Evolutionary conservation across 176 grass and related monocot species (phyloP).

Genomic region (Puccinellia tenuiflora): DNA sequence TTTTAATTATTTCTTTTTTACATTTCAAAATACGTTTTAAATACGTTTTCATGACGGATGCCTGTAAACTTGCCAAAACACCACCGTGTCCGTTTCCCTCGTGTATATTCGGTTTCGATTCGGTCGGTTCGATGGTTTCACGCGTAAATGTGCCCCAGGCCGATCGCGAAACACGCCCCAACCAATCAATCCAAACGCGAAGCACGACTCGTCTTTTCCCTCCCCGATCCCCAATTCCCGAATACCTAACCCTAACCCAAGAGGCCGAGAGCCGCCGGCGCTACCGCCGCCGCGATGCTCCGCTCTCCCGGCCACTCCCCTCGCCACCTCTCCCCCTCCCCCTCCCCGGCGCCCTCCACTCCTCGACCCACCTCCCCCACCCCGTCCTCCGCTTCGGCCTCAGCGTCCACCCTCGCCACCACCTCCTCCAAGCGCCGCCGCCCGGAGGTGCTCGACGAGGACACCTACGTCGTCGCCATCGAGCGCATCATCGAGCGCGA

Average conservation of each 20-base stretch:
- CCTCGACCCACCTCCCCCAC: constrained; percentile 17
- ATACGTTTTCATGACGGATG: too few species aligned
- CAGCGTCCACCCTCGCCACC: not conserved
- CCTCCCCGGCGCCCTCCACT: constrained; percentile 26
- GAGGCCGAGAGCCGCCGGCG: not conserved
- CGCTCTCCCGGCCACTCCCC: constrained; percentile 86
- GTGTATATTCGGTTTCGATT: not conserved
- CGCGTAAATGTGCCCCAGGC: not conserved
- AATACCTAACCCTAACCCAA: constrained; percentile 44
- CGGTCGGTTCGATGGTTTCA: not conserved
- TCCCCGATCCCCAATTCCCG: not conserved
- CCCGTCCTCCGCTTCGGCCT: constrained; percentile 21
- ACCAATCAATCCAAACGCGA: not conserved
- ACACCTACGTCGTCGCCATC: constrained; percentile 71
- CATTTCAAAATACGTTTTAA: too few species aligned
- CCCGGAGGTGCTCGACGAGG: constrained; percentile 72
- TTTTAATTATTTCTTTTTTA: too few species aligned
- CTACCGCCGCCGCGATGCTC: constrained; percentile 45
- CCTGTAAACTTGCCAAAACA: too few species aligned
- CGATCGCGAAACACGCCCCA: not conserved
- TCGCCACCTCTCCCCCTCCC: constrained; percentile 46
- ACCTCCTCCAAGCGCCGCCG: constrained; percentile 53
- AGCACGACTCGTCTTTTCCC: not conserved
- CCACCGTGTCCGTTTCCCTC: too few species aligned
- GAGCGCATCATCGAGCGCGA: constrained; percentile 93